Conservation (phyloP, 495 filamentous ascomycete species). For the Cetradonia linearis region DNA sequence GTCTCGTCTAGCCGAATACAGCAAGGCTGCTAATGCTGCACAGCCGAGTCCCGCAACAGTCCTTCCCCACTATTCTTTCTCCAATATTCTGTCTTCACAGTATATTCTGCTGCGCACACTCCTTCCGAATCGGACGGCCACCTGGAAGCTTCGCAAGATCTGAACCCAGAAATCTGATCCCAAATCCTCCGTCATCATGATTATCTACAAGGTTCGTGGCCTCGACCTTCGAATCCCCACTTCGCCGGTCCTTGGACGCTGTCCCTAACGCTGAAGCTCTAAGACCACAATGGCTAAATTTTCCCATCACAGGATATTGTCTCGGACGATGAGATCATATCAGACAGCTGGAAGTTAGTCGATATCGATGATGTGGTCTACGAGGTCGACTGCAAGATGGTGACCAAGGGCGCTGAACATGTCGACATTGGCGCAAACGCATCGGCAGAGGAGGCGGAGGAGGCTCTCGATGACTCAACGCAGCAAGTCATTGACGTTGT, state of each 20-base stretch:
- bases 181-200: conserved; percentile 17
- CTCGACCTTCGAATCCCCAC: background rate
- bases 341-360: conserved; percentile 76
- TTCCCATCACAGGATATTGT: conserved; percentile 59
- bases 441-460: conserved; percentile 81
- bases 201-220: conserved; percentile 27
- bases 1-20: background rate
- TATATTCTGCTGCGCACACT: background rate
- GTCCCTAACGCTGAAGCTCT: background rate
- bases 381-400: conserved; percentile 84
- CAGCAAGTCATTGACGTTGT: conserved; percentile 85
- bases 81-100: background rate
- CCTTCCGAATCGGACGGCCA: background rate
- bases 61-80: conserved; percentile 10
- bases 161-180: background rate
- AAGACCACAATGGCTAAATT: conserved; percentile 15
- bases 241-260: background rate
- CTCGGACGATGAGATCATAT: conserved; percentile 88
- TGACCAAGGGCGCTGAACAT: conserved; percentile 57
- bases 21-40: conserved; percentile 11
- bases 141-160: too few relatives aligned
- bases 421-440: conserved; percentile 91
- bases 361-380: conserved; percentile 68
- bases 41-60: conserved; percentile 6
- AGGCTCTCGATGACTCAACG: conserved; percentile 42